Evolutionary conservation across 139 green algal species (phyloP), one percentile per base, ranked within the genome.

Genomic region (Asterochloris sp.): DNA sequence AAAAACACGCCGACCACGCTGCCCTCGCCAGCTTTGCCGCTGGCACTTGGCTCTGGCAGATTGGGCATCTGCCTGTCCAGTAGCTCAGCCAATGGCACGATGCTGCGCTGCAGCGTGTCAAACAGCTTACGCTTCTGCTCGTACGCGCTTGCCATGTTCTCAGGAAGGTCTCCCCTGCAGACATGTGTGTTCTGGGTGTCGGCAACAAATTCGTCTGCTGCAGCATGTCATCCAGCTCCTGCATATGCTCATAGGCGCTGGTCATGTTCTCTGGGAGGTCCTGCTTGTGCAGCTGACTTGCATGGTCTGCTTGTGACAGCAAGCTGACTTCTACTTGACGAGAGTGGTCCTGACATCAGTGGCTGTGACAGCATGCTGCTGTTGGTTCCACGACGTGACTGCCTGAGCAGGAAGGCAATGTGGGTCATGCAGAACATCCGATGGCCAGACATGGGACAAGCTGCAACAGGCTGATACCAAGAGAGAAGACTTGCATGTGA

Each of bases 201-300:
- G 10, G 84, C 16, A 83, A 78, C 0, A 76, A 76, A 38, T 89
- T 73, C 8, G 62, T 82, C 27, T 88, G 89, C 64, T 96, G 86
- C 75, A 97, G 86, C 8, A 83, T 73, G 71, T 97, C 94, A 81
- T 91, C 91, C 12, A 83, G 77, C 69, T 92, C 92, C 17, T 92
- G 86, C 68, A 86, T 85, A 0, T 74, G 78, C 86, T 98, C 94
- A 62, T 97, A 98, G 29, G 89, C 85, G 0, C 84, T 83, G 0
- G 86, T 89, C 68, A 89, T 85, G 61, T 94, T 89, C 66, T 98
- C 94, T 11, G 91, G 87, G 62, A 98, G 83, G 74, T 98, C 95
- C 1, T 95, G 95, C 71, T 86, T 91, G 67, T 63, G 71, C 27
- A 80, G 28, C 15, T 21, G 13, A 54, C 38, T 54, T 6, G 6